Conservation (phyloP, 2,329 filamentous ascomycete genomes). For the Fusarium continuum region DNA sequence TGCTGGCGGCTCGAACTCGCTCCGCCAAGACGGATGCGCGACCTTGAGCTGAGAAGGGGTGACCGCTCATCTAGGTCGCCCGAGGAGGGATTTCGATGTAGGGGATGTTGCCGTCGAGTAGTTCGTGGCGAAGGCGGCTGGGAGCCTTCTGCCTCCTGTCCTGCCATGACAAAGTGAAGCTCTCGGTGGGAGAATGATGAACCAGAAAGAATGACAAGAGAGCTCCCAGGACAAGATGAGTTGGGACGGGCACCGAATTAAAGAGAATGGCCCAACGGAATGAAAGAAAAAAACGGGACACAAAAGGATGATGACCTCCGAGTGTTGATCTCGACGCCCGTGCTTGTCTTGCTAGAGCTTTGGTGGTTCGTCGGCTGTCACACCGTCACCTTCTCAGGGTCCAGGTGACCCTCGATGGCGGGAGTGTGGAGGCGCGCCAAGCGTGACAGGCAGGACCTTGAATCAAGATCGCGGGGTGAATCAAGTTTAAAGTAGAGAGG, state of each 20-base stretch:
- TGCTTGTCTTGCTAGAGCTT: slow-evolving; percentile 21
- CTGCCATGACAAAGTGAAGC: slow-evolving; percentile 43
- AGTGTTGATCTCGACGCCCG: slow-evolving; percentile 23
- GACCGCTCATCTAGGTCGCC: slow-evolving; percentile 55
- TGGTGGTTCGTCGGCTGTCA: slow-evolving; percentile 33
- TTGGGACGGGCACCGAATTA: neutral
- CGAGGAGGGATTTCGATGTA: slow-evolving; percentile 43
- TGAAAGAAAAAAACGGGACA: slow-evolving; percentile 7
- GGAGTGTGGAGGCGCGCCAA: slow-evolving; percentile 31
- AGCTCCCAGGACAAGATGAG: neutral
- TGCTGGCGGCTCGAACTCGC: slow-evolving; percentile 42
- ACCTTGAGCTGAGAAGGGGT: slow-evolving; percentile 54
- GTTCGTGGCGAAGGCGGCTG: slow-evolving; percentile 49
- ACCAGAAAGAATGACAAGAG: neutral
- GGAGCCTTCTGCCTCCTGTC: slow-evolving; percentile 44
- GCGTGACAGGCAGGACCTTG: slow-evolving; percentile 26
- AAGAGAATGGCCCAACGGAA: neutral
- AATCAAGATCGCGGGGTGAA: slow-evolving; percentile 33
- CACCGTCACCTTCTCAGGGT: slow-evolving; percentile 37
- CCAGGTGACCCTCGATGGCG: slow-evolving; percentile 34
- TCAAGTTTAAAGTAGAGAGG: neutral
- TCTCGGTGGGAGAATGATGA: neutral
- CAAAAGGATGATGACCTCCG: slow-evolving; percentile 3
- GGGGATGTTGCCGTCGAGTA: slow-evolving; percentile 41
- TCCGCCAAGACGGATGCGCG: slow-evolving; percentile 54